Evolutionary conservation across 1,284 basidiomycete genomes (phyloP).

Genomic region (Papiliotrema fonsecae): DNA sequence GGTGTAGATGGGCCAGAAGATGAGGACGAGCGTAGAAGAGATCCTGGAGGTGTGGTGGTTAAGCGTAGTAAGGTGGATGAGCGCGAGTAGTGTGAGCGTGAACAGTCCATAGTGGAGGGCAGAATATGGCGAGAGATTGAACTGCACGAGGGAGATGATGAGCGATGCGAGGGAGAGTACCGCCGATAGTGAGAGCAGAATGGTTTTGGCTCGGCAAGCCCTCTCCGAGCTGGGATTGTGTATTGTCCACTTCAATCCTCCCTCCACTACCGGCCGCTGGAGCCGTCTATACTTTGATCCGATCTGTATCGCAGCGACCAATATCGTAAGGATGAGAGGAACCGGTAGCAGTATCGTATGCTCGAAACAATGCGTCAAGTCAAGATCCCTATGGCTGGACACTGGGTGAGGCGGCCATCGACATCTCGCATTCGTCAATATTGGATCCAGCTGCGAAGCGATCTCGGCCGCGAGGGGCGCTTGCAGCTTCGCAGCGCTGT

Average conservation of each 20-base stretch:
- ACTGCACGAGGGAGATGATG: constrained; percentile 46
- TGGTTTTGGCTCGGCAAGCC: constrained; percentile 60
- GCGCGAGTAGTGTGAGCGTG: constrained; percentile 34
- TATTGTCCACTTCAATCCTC: constrained; percentile 21
- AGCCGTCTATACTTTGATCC: constrained; percentile 39
- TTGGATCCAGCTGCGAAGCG: constrained; percentile 8
- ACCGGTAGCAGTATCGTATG: constrained; percentile 61
- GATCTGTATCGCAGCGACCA: constrained; percentile 50
- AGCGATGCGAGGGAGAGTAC: constrained; percentile 55
- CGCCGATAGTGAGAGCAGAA: constrained; percentile 47
- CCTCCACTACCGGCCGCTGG: constrained; percentile 16
- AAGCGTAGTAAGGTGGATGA: constrained; percentile 43
- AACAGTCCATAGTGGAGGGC: constrained; percentile 31
- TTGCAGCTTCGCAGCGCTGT: no score
- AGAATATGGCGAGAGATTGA: constrained; percentile 18
- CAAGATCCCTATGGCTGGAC: constrained; percentile 63
- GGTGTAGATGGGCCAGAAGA: constrained; percentile 77
- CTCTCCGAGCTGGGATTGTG: constrained; percentile 51
- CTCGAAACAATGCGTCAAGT: constrained; percentile 79
- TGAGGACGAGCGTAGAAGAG: constrained; percentile 69
- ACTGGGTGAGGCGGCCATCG: constrained; percentile 34
- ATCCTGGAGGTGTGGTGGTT: constrained; percentile 74
- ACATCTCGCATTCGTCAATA: constrained; percentile 26
- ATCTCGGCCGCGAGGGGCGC: no score
- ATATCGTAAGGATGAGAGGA: constrained; percentile 54